Evolutionary conservation across 1,284 basidiomycete genomes (phyloP).

Genomic region (Ustilago nuda): DNA sequence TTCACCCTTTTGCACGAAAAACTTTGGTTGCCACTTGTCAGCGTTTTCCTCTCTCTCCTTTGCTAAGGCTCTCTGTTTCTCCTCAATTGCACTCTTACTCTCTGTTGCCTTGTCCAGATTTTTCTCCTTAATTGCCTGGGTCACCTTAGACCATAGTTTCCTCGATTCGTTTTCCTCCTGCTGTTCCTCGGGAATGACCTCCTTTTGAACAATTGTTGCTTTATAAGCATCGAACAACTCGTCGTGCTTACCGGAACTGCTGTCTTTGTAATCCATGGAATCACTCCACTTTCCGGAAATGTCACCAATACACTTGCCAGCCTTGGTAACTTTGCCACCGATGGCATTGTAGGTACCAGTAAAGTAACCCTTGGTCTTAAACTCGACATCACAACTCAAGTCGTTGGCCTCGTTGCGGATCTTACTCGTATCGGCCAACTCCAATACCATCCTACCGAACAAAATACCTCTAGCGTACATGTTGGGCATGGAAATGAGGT

Average conservation of each 20-base stretch:
- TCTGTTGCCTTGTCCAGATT: slow-evolving; percentile 95
- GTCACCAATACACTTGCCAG: slow-evolving; percentile 82
- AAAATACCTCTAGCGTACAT: slow-evolving; percentile 92
- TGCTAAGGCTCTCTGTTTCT: slow-evolving; percentile 87
- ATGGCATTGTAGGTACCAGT: slow-evolving; percentile 95
- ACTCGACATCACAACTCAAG: slow-evolving; percentile 86
- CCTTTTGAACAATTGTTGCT: slow-evolving; percentile 81
- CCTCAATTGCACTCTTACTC: slow-evolving; percentile 90
- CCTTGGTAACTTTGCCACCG: slow-evolving; percentile 81
- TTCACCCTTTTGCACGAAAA: slow-evolving; percentile 78
- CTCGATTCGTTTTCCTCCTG: slow-evolving; percentile 91
- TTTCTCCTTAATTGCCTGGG: slow-evolving; percentile 83
- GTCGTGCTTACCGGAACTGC: slow-evolving; percentile 75
- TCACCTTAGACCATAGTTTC: slow-evolving; percentile 83
- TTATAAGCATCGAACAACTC: slow-evolving; percentile 85
- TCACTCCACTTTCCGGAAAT: slow-evolving; percentile 91
- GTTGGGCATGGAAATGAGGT: slow-evolving; percentile 68
- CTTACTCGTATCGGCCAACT: slow-evolving; percentile 90
- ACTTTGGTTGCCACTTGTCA: slow-evolving; percentile 78
- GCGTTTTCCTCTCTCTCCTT: slow-evolving; percentile 81
- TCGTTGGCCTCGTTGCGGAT: slow-evolving; percentile 84
- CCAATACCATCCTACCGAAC: slow-evolving; percentile 97
- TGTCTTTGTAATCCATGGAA: slow-evolving; percentile 84
- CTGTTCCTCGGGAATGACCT: slow-evolving; percentile 82
- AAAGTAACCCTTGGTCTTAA: slow-evolving; percentile 99